phyloP scores from a whole-genome alignment of 768 basidiomycete species.

The Tulasnella sp. region DNA sequence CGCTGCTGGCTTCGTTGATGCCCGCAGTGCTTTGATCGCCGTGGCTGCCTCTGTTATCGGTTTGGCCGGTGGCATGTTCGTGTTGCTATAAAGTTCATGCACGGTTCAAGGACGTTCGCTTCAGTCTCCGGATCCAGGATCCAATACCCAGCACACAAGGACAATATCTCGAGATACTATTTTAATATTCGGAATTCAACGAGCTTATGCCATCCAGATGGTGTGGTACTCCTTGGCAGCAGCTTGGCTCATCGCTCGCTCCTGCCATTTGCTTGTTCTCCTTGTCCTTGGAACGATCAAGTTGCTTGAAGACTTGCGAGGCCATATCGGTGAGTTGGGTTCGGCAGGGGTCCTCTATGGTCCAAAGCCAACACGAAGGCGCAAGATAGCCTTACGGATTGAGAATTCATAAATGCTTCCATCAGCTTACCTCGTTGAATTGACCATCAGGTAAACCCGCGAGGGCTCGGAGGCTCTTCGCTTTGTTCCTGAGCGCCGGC shows the following conservation, averaged over 20 bases:
- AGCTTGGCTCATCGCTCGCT: conserved; percentile 90
- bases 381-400: conserved; percentile 42
- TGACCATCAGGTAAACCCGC: conserved; percentile 75
- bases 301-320: conserved; percentile 93
- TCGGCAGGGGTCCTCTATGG: conserved; percentile 76
- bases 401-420: conserved; percentile 48
- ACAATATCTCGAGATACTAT: conserved; percentile 89
- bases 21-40: background rate
- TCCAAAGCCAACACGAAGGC: background rate
- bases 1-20: background rate
- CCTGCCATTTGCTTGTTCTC: conserved; percentile 90
- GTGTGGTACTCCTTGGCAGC: conserved; percentile 99
- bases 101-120: no score
- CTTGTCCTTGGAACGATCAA: conserved; percentile 76
- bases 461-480: background rate
- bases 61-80: conserved; percentile 14
- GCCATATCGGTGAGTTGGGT: conserved; percentile 98
- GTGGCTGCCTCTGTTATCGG: conserved; percentile 7
- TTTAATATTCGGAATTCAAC: conserved; percentile 73
- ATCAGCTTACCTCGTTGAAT: conserved; percentile 85
- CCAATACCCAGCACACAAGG: conserved; percentile 90
- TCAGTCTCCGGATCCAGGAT: conserved; percentile 94
- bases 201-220: conserved; percentile 91
- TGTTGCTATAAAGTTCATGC: conserved; percentile 18
- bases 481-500: background rate